Evolutionary conservation across 495 filamentous ascomycete genomes (phyloP).

Genomic region (Durotheca rogersii): DNA sequence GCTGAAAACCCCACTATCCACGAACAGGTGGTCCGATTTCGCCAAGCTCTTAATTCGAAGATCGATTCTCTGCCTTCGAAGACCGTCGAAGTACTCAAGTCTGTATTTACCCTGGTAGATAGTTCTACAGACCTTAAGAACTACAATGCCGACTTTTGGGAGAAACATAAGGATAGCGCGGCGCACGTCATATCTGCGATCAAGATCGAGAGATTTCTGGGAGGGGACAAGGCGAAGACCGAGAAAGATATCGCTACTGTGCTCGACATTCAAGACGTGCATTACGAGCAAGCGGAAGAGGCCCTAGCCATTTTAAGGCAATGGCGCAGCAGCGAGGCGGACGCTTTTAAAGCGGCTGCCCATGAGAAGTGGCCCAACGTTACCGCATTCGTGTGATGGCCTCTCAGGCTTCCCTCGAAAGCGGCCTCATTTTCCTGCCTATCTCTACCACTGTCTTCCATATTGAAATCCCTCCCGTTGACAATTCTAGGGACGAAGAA

Average conservation of each 20-base stretch:
- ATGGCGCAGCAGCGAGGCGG: conserved; percentile 58
- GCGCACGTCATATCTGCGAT: conserved; percentile 64
- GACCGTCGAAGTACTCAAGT: conserved; percentile 64
- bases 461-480: too few relatives aligned
- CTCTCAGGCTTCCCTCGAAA: too few relatives aligned
- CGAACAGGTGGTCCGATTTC: conserved; percentile 72
- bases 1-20: conserved; percentile 72
- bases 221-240: conserved; percentile 54
- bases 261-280: conserved; percentile 54
- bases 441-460: too few relatives aligned
- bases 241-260: conserved; percentile 62
- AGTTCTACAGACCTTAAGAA: conserved; percentile 58
- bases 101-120: conserved; percentile 63
- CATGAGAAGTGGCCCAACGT: conserved; percentile 71
- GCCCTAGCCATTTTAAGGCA: conserved; percentile 60
- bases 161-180: conserved; percentile 62
- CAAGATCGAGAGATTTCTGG: conserved; percentile 59
- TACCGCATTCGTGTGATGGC: conserved; percentile 50
- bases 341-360: conserved; percentile 64
- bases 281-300: conserved; percentile 60
- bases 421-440: too few relatives aligned
- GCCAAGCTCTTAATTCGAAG: conserved; percentile 58
- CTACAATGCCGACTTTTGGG: conserved; percentile 66
- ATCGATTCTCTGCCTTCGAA: conserved; percentile 58
- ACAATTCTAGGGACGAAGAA: too few relatives aligned